Evolutionary conservation across 1,139 yeast genomes (phyloP).

Genomic region (Wickerhamiella pararugosa): DNA sequence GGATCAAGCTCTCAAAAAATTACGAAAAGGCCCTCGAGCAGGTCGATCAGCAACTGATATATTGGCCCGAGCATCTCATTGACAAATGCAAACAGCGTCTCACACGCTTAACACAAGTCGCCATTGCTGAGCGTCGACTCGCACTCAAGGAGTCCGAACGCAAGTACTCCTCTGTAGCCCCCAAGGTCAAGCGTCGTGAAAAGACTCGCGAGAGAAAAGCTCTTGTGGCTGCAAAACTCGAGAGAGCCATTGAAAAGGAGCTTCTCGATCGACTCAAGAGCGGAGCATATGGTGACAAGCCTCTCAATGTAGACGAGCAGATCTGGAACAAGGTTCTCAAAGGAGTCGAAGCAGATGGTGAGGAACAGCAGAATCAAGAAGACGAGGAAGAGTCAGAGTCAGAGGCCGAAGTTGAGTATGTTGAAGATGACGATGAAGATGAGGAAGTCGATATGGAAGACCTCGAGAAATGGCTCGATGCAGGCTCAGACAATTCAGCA

Average conservation of each 20-base stretch:
- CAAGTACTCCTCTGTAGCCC: constrained; percentile 80
- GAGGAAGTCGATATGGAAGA: constrained; percentile 91
- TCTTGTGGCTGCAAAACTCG: constrained; percentile 88
- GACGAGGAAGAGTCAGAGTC: constrained; percentile 44
- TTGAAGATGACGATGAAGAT: constrained; percentile 61
- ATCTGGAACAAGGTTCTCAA: constrained; percentile 91
- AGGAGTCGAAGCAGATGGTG: constrained; percentile 40
- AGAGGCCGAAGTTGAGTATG: constrained; percentile 74
- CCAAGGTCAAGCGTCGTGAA: constrained; percentile 89
- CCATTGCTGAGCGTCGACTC: constrained; percentile 87
- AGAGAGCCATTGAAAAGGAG: constrained; percentile 91
- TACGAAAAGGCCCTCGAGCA: constrained; percentile 77
- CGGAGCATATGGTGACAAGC: constrained; percentile 97
- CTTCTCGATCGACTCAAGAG: constrained; percentile 83
- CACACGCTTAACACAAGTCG: constrained; percentile 87
- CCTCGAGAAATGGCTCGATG: constrained; percentile 75
- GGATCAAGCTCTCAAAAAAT: constrained; percentile 76
- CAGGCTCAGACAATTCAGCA: constrained; percentile 29
- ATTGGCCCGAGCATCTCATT: constrained; percentile 85
- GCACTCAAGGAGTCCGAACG: constrained; percentile 87
- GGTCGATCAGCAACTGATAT: constrained; percentile 68
- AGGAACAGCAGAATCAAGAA: constrained; percentile 38
- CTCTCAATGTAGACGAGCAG: constrained; percentile 87
- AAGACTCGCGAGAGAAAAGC: constrained; percentile 92
- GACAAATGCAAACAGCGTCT: constrained; percentile 93